phyloP scores from a whole-genome alignment of 202 grass and related monocot species.

The Zizania palustris region DNA sequence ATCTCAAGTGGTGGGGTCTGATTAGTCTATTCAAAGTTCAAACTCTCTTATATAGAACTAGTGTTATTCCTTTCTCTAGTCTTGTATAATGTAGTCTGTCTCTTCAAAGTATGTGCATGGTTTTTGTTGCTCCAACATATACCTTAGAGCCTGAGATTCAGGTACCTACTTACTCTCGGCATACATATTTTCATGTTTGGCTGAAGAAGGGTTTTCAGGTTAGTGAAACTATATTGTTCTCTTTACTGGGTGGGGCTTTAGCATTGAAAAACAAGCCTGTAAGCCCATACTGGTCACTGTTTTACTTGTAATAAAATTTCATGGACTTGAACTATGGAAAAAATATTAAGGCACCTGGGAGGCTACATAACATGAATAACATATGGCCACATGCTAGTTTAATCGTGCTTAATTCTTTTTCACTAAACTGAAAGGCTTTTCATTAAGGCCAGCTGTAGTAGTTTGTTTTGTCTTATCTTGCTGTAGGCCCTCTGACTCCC shows the following conservation, averaged over 20 bases:
- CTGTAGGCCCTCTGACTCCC: not conserved
- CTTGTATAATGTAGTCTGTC: not conserved
- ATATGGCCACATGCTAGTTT: not conserved
- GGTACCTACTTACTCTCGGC: slow-evolving; percentile 18
- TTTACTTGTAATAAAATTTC: slow-evolving; percentile 17
- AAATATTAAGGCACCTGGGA: not conserved
- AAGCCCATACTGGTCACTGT: slow-evolving; percentile 20
- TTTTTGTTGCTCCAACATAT: not conserved
- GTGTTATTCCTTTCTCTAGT: slow-evolving; percentile 22
- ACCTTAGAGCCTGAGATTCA: not conserved
- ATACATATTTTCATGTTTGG: not conserved
- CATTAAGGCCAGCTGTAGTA: not conserved
- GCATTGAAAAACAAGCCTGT: slow-evolving; percentile 23
- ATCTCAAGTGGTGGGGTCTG: not conserved
- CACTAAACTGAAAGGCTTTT: slow-evolving; percentile 6
- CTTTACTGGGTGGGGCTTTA: slow-evolving; percentile 2
- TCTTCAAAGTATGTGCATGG: not conserved
- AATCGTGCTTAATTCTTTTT: slow-evolving; percentile 17
- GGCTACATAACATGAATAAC: slow-evolving; percentile 14
- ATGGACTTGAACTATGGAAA: not conserved
- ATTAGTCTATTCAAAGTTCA: not conserved
- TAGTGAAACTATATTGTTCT: not conserved
- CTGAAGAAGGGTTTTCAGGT: slow-evolving; percentile 21
- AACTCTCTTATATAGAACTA: slow-evolving; percentile 24
- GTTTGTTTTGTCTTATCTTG: slow-evolving; percentile 13